Evolutionary conservation across 2,329 filamentous ascomycete genomes (phyloP).

Genomic region (Cercospora zeae-maydis): DNA sequence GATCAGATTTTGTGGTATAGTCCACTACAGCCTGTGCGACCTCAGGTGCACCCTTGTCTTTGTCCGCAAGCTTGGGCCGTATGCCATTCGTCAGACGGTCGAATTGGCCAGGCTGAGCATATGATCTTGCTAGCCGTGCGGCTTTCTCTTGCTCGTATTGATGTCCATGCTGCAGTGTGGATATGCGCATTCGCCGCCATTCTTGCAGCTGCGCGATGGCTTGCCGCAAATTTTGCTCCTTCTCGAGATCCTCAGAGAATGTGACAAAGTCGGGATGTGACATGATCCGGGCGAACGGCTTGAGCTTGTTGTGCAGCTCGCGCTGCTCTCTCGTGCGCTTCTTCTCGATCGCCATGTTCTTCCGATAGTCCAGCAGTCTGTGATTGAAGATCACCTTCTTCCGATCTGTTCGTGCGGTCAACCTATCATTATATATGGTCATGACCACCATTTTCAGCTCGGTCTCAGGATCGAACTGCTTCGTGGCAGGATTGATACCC

Average conservation of each 20-base stretch:
- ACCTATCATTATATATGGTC: slow-evolving; percentile 91
- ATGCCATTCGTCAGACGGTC: slow-evolving; percentile 31
- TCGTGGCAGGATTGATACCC: slow-evolving; percentile 78
- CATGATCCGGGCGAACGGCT: slow-evolving; percentile 97
- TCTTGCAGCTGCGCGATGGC: slow-evolving; percentile 90
- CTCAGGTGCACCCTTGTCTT: slow-evolving; percentile 25
- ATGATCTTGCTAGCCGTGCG: slow-evolving; percentile 60
- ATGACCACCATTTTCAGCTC: slow-evolving; percentile 97
- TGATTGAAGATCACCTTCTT: slow-evolving; percentile 98
- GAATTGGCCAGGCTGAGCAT: slow-evolving; percentile 38
- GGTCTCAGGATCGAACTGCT: slow-evolving; percentile 90
- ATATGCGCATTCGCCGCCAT: slow-evolving; percentile 82
- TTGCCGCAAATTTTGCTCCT: slow-evolving; percentile 85
- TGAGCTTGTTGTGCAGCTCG: slow-evolving; percentile 86
- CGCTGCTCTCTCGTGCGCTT: slow-evolving; percentile 93
- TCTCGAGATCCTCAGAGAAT: slow-evolving; percentile 78
- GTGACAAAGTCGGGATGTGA: slow-evolving; percentile 85
- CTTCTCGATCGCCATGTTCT: slow-evolving; percentile 86
- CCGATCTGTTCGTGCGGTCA: slow-evolving; percentile 85
- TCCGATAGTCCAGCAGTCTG: slow-evolving; percentile 85
- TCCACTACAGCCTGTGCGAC: slow-evolving; percentile 32
- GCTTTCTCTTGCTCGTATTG: slow-evolving; percentile 91
- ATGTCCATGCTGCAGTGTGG: slow-evolving; percentile 78
- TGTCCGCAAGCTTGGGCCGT: slow-evolving; percentile 26
- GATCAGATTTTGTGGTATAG: slow-evolving; percentile 34